Base-by-base conservation (phyloP, 495 filamentous ascomycete genomes). In the Xylaria intraflava region DNA sequence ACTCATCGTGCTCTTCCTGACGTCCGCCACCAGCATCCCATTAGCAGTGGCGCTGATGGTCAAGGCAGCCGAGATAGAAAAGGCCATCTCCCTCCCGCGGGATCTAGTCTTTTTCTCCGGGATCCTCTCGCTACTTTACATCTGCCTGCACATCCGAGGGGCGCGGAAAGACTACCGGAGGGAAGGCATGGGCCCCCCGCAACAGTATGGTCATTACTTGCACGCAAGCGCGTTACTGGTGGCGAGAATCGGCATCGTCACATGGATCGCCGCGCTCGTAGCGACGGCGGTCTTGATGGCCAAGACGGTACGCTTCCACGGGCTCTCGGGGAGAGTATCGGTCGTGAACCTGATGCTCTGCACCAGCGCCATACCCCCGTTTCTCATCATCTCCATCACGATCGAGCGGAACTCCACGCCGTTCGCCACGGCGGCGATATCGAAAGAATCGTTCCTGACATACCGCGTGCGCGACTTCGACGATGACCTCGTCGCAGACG, bases 151-250 rank as follows among this genome's bases (percentile, higher is more conserved):
- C 48, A 46, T 66, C 39, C 53, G 59, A 35, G 64, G 56, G 12
- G 61, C 64, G 6, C 20, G 57, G 35, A 64, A 47, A 23, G 42
- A 60, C 23, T 55, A 54, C 23, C 56, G 11, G 30, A 56, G 55
- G 23, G 44, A 43, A 39, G 52, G 59, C 2, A 16, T 39, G 3
- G 55, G 59, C 1, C 61, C 61, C 14, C 64, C 64, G 16, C 61
- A 64, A 33, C 46, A 58, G 1, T 55, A 64, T 11, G 64, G 64
- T 12, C 30, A 60, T 0, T 66, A 64, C 30, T 46, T 66, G 10
- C 64, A 64, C 40, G 64, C 61, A 31, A 62, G 64, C n/a, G 64
- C 64, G 24, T 50, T 66, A 43, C 54, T 66, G n/a, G 39, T 61
- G n/a, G 51, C 61, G n/a, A 60, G 64, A 33, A 46, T 66, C 6